Evolutionary conservation across 768 basidiomycete genomes (phyloP).

Genomic region (Scleroderma citrinum): DNA sequence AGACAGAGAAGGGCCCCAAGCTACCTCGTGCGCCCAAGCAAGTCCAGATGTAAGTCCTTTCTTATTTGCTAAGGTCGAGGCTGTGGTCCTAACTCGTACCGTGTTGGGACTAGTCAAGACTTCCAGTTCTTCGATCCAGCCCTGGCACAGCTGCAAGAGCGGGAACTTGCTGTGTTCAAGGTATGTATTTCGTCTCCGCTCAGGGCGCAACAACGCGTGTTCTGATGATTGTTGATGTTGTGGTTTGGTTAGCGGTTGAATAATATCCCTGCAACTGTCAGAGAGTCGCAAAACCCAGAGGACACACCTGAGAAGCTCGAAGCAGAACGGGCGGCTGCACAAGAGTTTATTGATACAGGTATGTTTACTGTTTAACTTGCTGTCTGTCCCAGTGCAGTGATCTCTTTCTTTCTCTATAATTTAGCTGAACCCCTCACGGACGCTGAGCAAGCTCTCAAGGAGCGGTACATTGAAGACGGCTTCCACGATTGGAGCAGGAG

Average conservation of each 20-base stretch:
- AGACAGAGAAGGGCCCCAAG: constrained; percentile 77
- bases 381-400: not conserved
- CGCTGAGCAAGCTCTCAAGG: constrained; percentile 79
- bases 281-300: constrained; percentile 62
- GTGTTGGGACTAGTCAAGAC: constrained; percentile 77
- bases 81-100: no score
- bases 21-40: constrained; percentile 85
- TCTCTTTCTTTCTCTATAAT: not conserved
- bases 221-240: not conserved
- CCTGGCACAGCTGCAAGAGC: constrained; percentile 77
- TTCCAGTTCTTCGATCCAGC: constrained; percentile 94
- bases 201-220: no score
- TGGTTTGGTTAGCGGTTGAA: constrained; percentile 46
- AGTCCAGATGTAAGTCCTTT: constrained; percentile 59
- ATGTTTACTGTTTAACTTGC: constrained; percentile 4
- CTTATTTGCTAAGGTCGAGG: not conserved
- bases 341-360: constrained; percentile 88
- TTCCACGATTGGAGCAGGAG: constrained; percentile 90
- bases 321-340: constrained; percentile 70
- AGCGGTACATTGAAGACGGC: constrained; percentile 66
- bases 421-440: constrained; percentile 87
- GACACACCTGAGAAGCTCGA: constrained; percentile 84
- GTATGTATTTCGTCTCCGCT: constrained; percentile 28
- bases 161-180: constrained; percentile 78
- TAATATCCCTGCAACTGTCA: constrained; percentile 55